These are phyloP conservation scores for Ammopiptanthus mongolicus DNA, from an alignment of 306 rosid species.

Conservation along the genomic window DNA sequence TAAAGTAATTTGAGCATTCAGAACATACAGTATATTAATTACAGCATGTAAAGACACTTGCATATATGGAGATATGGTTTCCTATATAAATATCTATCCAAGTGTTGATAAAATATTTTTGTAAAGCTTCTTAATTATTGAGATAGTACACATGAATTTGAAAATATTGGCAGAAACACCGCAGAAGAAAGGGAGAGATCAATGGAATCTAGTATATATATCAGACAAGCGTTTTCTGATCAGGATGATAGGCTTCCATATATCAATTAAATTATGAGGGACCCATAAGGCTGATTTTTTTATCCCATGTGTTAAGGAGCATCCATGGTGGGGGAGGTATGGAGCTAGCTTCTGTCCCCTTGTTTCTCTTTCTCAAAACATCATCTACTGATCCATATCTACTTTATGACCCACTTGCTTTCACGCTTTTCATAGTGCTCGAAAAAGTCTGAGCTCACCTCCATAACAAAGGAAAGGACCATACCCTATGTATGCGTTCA, in stretches of 20 bases:
- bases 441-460: conserved; percentile 3
- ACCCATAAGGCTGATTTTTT: neutral
- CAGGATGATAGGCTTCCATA: neutral
- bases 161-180: neutral
- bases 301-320: neutral
- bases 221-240: neutral
- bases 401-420: conserved; percentile 21
- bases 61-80: too few species aligned
- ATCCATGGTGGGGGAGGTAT: conserved; percentile 10
- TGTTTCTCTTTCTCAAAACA: neutral
- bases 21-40: too few species aligned
- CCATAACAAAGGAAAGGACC: neutral
- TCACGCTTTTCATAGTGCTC: conserved; percentile 26
- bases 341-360: neutral
- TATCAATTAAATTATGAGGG: neutral
- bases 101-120: too few species aligned
- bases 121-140: neutral
- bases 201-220: neutral
- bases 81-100: too few species aligned
- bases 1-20: too few species aligned
- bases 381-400: conserved; percentile 3
- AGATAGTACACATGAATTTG: neutral
- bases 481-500: neutral
- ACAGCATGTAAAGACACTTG: too few species aligned
- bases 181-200: neutral